These are phyloP conservation scores for Lupinus albus DNA, from an alignment of 306 rosid species.

Conservation along the genomic window DNA sequence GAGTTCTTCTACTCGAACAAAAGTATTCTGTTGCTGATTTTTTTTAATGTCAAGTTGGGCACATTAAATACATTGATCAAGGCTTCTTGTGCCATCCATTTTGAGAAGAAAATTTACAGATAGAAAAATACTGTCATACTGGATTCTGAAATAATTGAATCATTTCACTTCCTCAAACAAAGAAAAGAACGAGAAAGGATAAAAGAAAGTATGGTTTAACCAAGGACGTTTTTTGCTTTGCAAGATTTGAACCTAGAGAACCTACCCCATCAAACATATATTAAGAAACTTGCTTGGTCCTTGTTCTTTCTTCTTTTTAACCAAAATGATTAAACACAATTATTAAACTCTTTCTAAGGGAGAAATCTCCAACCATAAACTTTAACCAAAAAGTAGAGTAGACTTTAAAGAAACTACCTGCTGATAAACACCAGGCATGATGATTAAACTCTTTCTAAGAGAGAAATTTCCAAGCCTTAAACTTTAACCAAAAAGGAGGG, in stretches of 20 bases:
- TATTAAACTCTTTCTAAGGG: slow-evolving; percentile 16
- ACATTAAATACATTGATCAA: slow-evolving; percentile 5
- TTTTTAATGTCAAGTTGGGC: slow-evolving; percentile 14
- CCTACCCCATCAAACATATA: background rate
- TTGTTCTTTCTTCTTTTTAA: slow-evolving; percentile 29
- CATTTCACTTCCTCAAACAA: slow-evolving; percentile 1
- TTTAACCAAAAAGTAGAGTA: background rate
- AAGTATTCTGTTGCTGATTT: slow-evolving; percentile 17
- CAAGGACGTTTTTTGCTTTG: background rate
- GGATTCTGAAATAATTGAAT: background rate
- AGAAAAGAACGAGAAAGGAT: background rate
- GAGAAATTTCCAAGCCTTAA: slow-evolving; percentile 2
- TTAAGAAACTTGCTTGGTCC: slow-evolving; percentile 6
- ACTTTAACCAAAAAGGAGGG: background rate
- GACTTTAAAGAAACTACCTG: slow-evolving; percentile 57
- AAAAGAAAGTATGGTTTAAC: background rate
- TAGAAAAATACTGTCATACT: background rate
- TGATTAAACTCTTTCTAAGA: slow-evolving; percentile 19
- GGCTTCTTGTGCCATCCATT: slow-evolving; percentile 13
- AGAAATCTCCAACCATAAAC: background rate
- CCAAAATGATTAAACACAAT: slow-evolving; percentile 32
- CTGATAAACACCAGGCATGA: slow-evolving; percentile 50
- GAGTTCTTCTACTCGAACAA: slow-evolving; percentile 35
- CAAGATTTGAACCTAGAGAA: background rate
- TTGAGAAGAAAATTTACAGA: background rate